These are phyloP conservation scores for Paracoccidioides brasiliensis DNA, from an alignment of 2,329 filamentous ascomycete genomes.

Conservation along the genomic window DNA sequence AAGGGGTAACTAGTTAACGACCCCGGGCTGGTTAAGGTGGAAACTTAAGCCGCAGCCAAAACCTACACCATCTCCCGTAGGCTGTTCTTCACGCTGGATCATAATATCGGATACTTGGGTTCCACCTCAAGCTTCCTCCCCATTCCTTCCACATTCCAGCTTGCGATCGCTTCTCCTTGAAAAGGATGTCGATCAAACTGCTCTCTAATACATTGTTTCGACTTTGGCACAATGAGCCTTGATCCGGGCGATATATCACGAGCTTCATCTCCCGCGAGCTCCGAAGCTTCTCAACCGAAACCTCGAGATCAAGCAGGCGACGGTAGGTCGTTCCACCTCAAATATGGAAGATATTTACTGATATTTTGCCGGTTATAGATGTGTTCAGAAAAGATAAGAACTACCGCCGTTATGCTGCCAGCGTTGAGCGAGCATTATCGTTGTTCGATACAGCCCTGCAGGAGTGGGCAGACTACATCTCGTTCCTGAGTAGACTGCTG, in stretches of 20 bases:
- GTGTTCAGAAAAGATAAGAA: constrained; percentile 45
- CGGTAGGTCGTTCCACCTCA: constrained; percentile 41
- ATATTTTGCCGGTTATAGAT: constrained; percentile 14
- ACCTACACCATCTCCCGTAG: no score
- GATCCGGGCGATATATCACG: constrained; percentile 30
- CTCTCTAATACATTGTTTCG: constrained; percentile 13
- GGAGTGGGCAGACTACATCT: constrained; percentile 99
- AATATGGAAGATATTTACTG: not conserved
- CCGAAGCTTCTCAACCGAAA: constrained; percentile 66
- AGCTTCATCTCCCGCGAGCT: constrained; percentile 61
- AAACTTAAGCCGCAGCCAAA: not conserved
- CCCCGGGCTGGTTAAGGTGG: not conserved
- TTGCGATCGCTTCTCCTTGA: constrained; percentile 1
- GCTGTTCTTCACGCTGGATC: no score
- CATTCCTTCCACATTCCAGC: constrained; percentile 8
- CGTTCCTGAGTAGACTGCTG: constrained; percentile 77
- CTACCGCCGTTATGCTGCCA: constrained; percentile 79
- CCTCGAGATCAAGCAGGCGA: constrained; percentile 65
- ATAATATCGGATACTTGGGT: not conserved
- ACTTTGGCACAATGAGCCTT: constrained; percentile 30
- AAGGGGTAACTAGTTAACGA: no score
- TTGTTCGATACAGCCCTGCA: constrained; percentile 88
- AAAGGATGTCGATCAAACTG: constrained; percentile 23
- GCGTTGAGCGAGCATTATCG: constrained; percentile 72
- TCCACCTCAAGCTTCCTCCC: constrained; percentile 9